Percentiles rank a stretch among this genome's conserved stretches.
Evolutionary conservation across 768 basidiomycete genomes (phyloP).

Genomic region (Trametes gibbosa): DNA sequence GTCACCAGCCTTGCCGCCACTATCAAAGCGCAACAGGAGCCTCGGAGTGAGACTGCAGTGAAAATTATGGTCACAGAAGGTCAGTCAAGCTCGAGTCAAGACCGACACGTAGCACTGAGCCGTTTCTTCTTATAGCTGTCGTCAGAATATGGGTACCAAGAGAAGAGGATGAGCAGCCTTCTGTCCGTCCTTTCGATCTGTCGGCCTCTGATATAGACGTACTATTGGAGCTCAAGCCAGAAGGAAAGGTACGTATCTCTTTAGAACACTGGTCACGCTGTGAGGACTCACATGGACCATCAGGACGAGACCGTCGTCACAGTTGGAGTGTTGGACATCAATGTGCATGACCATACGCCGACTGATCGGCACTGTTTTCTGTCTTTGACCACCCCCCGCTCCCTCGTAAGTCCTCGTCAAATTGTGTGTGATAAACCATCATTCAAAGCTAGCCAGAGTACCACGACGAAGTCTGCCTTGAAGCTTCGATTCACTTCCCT

Average conservation of each 20-base stretch:
- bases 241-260: slow-evolving; percentile 56
- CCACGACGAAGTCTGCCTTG: slow-evolving; percentile 47
- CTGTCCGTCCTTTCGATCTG: slow-evolving; percentile 49
- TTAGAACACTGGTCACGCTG: background rate
- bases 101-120: background rate
- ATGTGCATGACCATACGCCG: slow-evolving; percentile 46
- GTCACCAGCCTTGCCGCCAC: slow-evolving; percentile 28
- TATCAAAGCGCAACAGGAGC: slow-evolving; percentile 12
- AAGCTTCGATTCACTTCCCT: slow-evolving; percentile 69
- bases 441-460: slow-evolving; percentile 17
- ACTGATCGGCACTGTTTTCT: slow-evolving; percentile 43
- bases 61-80: slow-evolving; percentile 46
- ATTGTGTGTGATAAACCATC: background rate
- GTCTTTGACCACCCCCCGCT: slow-evolving; percentile 52
- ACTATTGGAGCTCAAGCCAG: slow-evolving; percentile 63
- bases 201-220: slow-evolving; percentile 60
- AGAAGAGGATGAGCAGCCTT: slow-evolving; percentile 25
- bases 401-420: slow-evolving; percentile 46
- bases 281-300: too few relatives aligned
- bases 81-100: background rate
- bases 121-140: slow-evolving; percentile 28
- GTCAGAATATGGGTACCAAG: slow-evolving; percentile 53
- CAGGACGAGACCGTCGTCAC: slow-evolving; percentile 74
- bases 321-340: slow-evolving; percentile 59
- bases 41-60: slow-evolving; percentile 42